Evolutionary conservation across 2,329 filamentous ascomycete species (phyloP).

Genomic region (Fusarium continuum): DNA sequence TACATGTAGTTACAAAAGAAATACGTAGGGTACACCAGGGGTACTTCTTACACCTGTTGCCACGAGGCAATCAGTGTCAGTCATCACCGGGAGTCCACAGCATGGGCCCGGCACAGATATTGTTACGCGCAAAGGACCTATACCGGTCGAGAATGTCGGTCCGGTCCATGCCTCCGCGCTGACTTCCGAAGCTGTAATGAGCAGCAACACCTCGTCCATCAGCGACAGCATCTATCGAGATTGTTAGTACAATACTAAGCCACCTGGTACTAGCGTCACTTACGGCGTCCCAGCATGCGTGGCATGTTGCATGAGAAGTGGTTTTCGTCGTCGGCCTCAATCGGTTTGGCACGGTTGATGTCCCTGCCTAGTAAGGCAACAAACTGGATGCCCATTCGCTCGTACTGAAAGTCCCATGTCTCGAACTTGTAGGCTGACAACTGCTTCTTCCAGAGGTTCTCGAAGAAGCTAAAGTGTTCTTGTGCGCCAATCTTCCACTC

Average conservation of each 20-base stretch:
- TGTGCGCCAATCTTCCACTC: conserved; percentile 62
- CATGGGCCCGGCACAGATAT: conserved; percentile 54
- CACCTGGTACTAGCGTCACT: background rate
- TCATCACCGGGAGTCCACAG: conserved; percentile 42
- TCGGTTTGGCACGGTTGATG: conserved; percentile 57
- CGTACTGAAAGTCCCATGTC: conserved; percentile 59
- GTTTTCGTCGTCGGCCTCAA: conserved; percentile 57
- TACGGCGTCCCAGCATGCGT: conserved; percentile 50
- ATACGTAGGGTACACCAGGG: background rate
- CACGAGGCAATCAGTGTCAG: background rate
- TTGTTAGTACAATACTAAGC: conserved; percentile 14
- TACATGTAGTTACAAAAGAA: background rate
- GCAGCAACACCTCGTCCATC: conserved; percentile 63
- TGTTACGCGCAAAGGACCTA: conserved; percentile 61
- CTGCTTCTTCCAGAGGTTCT: conserved; percentile 59
- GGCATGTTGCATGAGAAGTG: conserved; percentile 54
- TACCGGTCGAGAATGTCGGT: conserved; percentile 66
- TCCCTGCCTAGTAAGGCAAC: conserved; percentile 63
- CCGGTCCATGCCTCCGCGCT: conserved; percentile 52
- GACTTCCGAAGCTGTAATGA: conserved; percentile 61
- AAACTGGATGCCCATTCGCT: conserved; percentile 63
- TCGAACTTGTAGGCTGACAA: conserved; percentile 59
- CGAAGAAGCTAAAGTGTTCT: conserved; percentile 58
- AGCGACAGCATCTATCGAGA: conserved; percentile 53
- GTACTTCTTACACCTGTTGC: background rate